Evolutionary conservation across 164 flowering plant genomes (phyloP), one percentile per base, ranked within the genome.

Genomic region (Aristolochia californica): DNA sequence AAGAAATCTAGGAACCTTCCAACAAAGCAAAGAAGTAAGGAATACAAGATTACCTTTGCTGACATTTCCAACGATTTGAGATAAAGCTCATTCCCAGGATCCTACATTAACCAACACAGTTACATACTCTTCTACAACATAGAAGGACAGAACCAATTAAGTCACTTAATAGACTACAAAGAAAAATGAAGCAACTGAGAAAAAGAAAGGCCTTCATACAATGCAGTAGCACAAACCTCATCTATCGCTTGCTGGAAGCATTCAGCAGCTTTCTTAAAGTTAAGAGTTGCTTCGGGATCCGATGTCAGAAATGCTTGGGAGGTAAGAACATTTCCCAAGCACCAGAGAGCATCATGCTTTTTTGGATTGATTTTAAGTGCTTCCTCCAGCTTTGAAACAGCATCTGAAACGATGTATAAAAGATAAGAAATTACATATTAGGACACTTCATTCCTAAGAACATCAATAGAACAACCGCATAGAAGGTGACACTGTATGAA

Each of bases 301-400:
- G 88, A 78, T 53, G 73, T 85, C 43, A 87, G 60, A 72, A 93
- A 89, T 0, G 84, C 98, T 49, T 69, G 65, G 15, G 89, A 78
- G 21, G 94, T 87, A 48, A 79, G 68, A 3, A 89, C 98, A 79
- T 93, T 89, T 28, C 94, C 98, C 58, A 89, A 62, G 69, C 83
- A 85, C 97, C 95, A 93, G 0, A 89, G 74, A 0, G 95, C 57
- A n/a, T 93, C 95, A 63, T 80, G 95, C 66, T 82, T 85, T 22
- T 43, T 71, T 11, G 97, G 88, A 57, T 80, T 62, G 51, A 89
- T 27, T 38, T 22, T 24, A 74, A 91, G 67, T 17, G 94, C 95
- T 70, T 88, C 87, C 74, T 91, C 91, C 66, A 91, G 72, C 79
- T 85, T 88, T 1, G 79, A 64, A 47, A 80, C 78, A 10, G 89